A percentile compares a stretch with the other conserved stretches of the same genome.
Conservation (phyloP, 1,139 yeast genomes). For the Nakaseomyces bracarensis region DNA sequence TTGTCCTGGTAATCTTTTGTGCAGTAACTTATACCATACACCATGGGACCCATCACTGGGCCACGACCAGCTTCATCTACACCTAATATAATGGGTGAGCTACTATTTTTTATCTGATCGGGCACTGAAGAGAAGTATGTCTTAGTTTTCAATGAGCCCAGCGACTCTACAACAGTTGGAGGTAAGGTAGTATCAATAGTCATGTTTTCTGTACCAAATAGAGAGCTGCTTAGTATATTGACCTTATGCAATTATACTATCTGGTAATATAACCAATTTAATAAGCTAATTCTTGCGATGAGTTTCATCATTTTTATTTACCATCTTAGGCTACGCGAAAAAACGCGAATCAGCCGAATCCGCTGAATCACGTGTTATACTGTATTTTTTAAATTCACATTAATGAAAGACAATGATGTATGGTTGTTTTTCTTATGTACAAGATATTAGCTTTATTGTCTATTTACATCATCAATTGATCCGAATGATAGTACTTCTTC, state of each 20-base stretch:
- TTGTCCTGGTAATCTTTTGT: conserved; percentile 43
- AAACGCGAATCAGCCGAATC: background rate
- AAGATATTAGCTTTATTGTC: conserved; percentile 39
- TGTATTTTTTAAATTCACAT: conserved; percentile 1
- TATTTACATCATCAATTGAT: conserved; percentile 58
- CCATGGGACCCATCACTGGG: conserved; percentile 96
- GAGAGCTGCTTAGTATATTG: background rate
- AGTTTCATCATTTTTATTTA: background rate
- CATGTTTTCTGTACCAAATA: background rate
- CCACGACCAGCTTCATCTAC: conserved; percentile 99
- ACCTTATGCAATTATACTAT: too few relatives aligned
- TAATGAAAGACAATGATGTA: too few relatives aligned
- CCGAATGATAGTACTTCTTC: conserved; percentile 83
- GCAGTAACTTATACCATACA: conserved; percentile 81
- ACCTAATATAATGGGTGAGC: conserved; percentile 47
- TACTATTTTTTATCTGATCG: conserved; percentile 15
- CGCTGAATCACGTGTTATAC: too few relatives aligned
- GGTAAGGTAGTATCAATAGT: conserved; percentile 16
- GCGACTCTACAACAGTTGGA: conserved; percentile 24
- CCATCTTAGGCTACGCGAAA: background rate
- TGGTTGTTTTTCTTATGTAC: too few relatives aligned
- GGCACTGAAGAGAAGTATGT: conserved; percentile 37
- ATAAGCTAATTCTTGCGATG: background rate
- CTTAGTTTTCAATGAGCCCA: conserved; percentile 24
- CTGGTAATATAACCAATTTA: background rate